phyloP scores from a whole-genome alignment of 306 rosid genomes.

The Cicer cuneatum region DNA sequence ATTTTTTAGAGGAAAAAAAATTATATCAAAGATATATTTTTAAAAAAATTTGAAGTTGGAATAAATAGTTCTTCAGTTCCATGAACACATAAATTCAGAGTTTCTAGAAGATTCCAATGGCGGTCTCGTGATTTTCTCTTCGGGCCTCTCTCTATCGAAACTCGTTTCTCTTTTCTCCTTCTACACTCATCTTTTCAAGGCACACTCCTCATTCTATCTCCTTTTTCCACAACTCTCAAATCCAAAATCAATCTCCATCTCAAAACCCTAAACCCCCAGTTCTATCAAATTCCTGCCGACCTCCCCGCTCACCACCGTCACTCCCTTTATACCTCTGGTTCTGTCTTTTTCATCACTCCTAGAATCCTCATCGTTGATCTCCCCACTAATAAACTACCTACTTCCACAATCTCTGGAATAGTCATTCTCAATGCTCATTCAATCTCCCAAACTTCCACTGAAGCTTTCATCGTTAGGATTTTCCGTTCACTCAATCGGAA shows the following conservation, averaged over 20 bases:
- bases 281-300: slow-evolving; percentile 59
- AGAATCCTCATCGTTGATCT: slow-evolving; percentile 93
- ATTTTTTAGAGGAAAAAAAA: no score
- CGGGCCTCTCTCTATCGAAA: slow-evolving; percentile 72
- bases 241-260: slow-evolving; percentile 64
- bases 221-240: slow-evolving; percentile 66
- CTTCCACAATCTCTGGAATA: slow-evolving; percentile 67
- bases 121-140: slow-evolving; percentile 78
- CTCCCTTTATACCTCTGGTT: slow-evolving; percentile 78
- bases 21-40: no score
- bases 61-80: slow-evolving; percentile 78
- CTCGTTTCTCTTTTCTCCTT: slow-evolving; percentile 70
- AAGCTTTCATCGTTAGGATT: slow-evolving; percentile 83
- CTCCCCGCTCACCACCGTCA: slow-evolving; percentile 73
- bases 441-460: slow-evolving; percentile 79
- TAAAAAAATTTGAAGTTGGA: not conserved
- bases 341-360: slow-evolving; percentile 77
- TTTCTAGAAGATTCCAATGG: slow-evolving; percentile 78
- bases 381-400: slow-evolving; percentile 62
- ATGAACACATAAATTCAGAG: slow-evolving; percentile 77
- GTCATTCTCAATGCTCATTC: slow-evolving; percentile 73
- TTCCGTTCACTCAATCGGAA: slow-evolving; percentile 64
- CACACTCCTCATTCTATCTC: slow-evolving; percentile 76
- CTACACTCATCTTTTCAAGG: slow-evolving; percentile 75
- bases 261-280: slow-evolving; percentile 51